These are phyloP conservation scores for Trichoderma sp. DNA, from an alignment of 2,329 filamentous ascomycete species.

Conservation along the genomic window DNA sequence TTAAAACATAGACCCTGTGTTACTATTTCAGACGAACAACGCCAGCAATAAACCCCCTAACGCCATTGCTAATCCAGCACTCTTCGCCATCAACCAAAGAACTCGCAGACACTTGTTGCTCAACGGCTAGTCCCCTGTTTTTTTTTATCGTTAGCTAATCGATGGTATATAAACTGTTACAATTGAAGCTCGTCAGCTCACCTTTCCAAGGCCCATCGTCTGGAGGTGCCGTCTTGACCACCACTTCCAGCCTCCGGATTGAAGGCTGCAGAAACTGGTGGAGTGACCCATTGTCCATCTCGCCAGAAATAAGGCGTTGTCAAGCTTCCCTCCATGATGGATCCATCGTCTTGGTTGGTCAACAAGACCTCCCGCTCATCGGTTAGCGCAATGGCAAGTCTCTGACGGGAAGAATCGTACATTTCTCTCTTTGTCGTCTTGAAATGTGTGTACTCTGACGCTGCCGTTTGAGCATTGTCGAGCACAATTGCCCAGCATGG, in stretches of 20 bases:
- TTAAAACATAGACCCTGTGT: not conserved
- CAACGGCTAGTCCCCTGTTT: slow-evolving; percentile 57
- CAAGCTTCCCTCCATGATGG: slow-evolving; percentile 81
- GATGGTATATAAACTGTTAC: not conserved
- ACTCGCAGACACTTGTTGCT: slow-evolving; percentile 58
- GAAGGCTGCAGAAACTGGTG: slow-evolving; percentile 53
- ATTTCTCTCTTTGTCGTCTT: slow-evolving; percentile 76
- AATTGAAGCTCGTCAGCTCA: slow-evolving; percentile 32
- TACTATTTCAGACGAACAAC: slow-evolving; percentile 33
- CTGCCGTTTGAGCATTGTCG: slow-evolving; percentile 41
- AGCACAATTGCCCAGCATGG: slow-evolving; percentile 44
- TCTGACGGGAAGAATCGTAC: slow-evolving; percentile 68
- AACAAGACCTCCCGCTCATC: slow-evolving; percentile 72
- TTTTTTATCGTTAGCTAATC: slow-evolving; percentile 16
- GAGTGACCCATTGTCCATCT: slow-evolving; percentile 73
- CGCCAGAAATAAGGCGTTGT: slow-evolving; percentile 82
- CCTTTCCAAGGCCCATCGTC: slow-evolving; percentile 77
- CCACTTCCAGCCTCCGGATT: slow-evolving; percentile 54
- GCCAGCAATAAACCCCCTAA: slow-evolving; percentile 69
- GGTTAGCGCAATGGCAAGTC: slow-evolving; percentile 52
- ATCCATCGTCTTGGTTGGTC: slow-evolving; percentile 56
- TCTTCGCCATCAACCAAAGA: slow-evolving; percentile 70
- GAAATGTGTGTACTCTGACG: slow-evolving; percentile 71
- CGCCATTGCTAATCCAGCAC: slow-evolving; percentile 87
- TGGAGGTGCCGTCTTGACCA: slow-evolving; percentile 78